Evolutionary conservation across 2,329 filamentous ascomycete species (phyloP), one percentile per base, ranked within the genome.

Genomic region (Fusarium brachygibbosum): DNA sequence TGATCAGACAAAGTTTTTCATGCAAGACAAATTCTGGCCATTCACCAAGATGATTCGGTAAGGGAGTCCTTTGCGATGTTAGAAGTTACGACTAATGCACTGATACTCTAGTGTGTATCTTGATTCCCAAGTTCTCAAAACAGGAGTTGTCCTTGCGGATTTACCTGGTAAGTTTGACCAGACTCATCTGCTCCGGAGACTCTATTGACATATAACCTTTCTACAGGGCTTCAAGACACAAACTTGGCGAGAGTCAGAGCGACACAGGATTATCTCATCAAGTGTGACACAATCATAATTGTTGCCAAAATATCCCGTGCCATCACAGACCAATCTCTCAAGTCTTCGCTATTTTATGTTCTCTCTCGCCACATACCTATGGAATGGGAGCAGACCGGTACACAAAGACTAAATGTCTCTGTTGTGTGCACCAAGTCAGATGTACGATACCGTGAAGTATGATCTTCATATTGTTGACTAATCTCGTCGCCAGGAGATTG

Each of bases 21-120:
- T 76, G 74, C 45, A 74, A 40, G 74, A 79, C 54, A 71, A 66
- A 19, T 73, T 76, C 40, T 80, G 77, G 78, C 78, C 78, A 8
- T 79, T 80, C 29, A 79, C 77, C 0, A 79, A 79, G 60, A 73
- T 78, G 10, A 78, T 79, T 17, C 75, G 75, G 78, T 77, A 70
- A 55, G 69, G 6, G 1, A 6, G 23, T 11, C 6, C 29, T 6
- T 3, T 13, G 13, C 4, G 2, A 13, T 25, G 23, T 16, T 5
- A 5, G 10, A 14, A 1, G 1, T 6, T 4, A 10, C 5, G 8
- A 3, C 44, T n/a, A 44, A 34, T 51, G 4, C 2, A 23, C 4
- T 12, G 7, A 29, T 12, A 7, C 10, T 46, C 9, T 28, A 78
- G 78, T 2, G 65, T 79, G 3, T 78, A 77, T 66, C 61, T 79